Base-by-base conservation (phyloP, 495 filamentous ascomycete genomes). In the Penicillium samsonianum region DNA sequence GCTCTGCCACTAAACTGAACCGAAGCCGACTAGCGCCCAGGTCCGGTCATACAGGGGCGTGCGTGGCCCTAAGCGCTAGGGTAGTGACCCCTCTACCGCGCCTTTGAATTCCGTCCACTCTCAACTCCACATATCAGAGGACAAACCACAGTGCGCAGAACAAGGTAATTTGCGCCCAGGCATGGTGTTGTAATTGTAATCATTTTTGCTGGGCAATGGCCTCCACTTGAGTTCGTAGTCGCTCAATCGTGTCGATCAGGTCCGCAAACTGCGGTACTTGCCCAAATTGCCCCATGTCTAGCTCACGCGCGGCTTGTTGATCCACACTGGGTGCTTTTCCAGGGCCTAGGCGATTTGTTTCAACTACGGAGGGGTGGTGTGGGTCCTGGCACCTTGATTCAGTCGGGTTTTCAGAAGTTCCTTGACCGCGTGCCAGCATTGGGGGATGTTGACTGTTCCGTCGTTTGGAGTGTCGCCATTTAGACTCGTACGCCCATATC, bases 401-500 rank as follows among this genome's bases (percentile, higher is more conserved):
- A 50, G 60, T 63, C 35, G 56, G 59, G 35, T 65, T 63, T 23
- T 54, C 57, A 47, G 69, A 70, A 43, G 63, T 59, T 42, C 66
- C 58, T 44, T 61, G 66, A 45, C 54, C 47, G 61, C 50, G 64
- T 37, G 64, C 58, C 30, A 53, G 58, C 11, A 63, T 42, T 22
- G 70, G 63, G 4, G 70, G 64, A 16, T 63, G 55, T 12, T 67
- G 65, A 25, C 58, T 74, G 40, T 63, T 65, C 50, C 54, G 60
- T 38, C 65, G 65, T 9, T 62, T 61, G n/a, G 65, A 28, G 48
- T 67, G 59, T 33, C 58, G 75, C 60, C 68, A 72, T 30, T 63
- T 69, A 44, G 67, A 70, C 58, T 90, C 87, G 67, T 82, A 89
- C 22, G 70, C 69, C 77, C 80, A 80, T 51, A 89, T 88, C 44